Base-by-base conservation (phyloP, 1,284 basidiomycete genomes). In the Leccinum holopus region DNA sequence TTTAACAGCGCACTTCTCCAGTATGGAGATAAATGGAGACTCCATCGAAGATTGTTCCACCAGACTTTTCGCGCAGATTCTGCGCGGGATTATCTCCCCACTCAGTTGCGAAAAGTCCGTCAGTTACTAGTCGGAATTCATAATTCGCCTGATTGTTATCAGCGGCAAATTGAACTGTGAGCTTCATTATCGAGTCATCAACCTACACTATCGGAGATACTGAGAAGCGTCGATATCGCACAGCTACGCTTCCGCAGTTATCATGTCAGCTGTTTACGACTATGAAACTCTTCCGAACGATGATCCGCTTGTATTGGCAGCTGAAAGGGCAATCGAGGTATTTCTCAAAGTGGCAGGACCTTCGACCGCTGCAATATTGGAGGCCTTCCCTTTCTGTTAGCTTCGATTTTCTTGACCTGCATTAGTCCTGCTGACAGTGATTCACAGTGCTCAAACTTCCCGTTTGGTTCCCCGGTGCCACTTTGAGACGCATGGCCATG, bases 251-350 rank as follows among this genome's bases (percentile, higher is more conserved):
- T 76, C 75, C 16, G 69, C 70, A 16, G 62, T 73, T 39, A 76
- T 73, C 61, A 76, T 73, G 72, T 75, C 72, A n/a, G 66, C 58
- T 30, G 72, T 76, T n/a, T 73, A 73, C 47, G 72, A 75, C 55
- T 76, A 73, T 59, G 74, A 76, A 59, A 74, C 74, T 7, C 44
- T 61, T 58, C 68, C 66, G 18, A 59, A 68, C 18, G 64, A 67
- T 35, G 72, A 73, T 63, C 72, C 72, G 0, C 68, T 73, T 16
- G 65, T 73, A 21, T 59, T 71, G 49, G 65, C 68, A 7, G 75
- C 74, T n/a, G 75, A 73, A 61, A 73, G 41, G 55, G 75, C 75
- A 35, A 73, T 73, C 6, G 58, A 65, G 14, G 68, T 55, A 10
- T 73, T 76, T 52, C 54, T 75, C 3, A 63, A 72, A 52, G 47